Evolutionary conservation across 2,329 filamentous ascomycete species (phyloP).

Genomic region (Blastomyces parvus): DNA sequence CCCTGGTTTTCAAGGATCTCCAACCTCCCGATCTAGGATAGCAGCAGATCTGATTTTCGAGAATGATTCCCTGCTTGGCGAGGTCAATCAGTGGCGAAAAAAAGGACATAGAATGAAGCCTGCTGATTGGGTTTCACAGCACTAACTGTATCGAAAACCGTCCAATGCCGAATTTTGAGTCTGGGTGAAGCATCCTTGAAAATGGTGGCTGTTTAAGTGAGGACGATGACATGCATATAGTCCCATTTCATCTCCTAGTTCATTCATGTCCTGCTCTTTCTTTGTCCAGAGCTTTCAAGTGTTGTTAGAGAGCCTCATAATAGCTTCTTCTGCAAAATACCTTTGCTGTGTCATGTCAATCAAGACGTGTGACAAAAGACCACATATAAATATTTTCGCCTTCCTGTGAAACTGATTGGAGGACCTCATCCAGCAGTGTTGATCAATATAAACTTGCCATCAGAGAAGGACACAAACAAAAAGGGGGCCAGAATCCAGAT

Average conservation of each 20-base stretch:
- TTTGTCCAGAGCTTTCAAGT: not conserved
- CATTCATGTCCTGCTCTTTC: not conserved
- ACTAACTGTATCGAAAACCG: not conserved
- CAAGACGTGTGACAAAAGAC: not conserved
- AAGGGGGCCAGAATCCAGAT: no score
- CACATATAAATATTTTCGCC: not conserved
- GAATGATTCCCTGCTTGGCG: not conserved
- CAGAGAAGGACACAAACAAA: not conserved
- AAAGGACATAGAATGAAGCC: not conserved
- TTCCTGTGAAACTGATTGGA: not conserved
- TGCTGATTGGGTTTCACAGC: slow-evolving; percentile 4
- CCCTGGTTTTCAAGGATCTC: not conserved
- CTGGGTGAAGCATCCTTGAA: not conserved
- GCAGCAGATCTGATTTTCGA: slow-evolving; percentile 5
- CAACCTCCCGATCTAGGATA: not conserved
- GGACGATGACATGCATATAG: not conserved
- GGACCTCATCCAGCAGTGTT: not conserved
- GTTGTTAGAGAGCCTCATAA: not conserved
- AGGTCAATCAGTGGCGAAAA: not conserved
- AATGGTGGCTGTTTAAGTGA: not conserved
- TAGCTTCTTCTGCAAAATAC: not conserved
- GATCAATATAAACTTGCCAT: not conserved
- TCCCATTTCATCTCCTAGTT: not conserved
- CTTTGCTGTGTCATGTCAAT: not conserved
- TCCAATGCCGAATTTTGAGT: not conserved